Conservation (phyloP, 306 rosid species). For the Lotus japonicus region DNA sequence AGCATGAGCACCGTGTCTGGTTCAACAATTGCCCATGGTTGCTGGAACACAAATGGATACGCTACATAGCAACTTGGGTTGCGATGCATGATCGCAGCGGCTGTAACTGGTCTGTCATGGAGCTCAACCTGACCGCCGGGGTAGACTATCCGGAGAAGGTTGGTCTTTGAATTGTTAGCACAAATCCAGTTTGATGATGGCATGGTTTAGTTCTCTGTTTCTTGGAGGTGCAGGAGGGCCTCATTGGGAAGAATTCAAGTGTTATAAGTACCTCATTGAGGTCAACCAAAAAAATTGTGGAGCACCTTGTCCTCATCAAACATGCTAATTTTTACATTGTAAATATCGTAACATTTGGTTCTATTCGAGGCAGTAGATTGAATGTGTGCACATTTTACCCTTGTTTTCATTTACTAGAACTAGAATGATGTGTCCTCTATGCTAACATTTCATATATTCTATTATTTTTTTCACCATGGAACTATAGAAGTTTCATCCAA, state of each 20-base stretch:
- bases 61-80: slow-evolving; percentile 49
- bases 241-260: slow-evolving; percentile 15
- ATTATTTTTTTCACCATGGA: neutral
- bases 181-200: slow-evolving; percentile 42
- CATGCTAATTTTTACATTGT: slow-evolving; percentile 22
- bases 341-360: slow-evolving; percentile 18
- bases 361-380: neutral
- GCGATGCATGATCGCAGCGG: slow-evolving; percentile 46
- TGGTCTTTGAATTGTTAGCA: slow-evolving; percentile 30
- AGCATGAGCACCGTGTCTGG: slow-evolving; percentile 55
- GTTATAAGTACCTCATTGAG: slow-evolving; percentile 22
- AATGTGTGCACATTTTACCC: slow-evolving; percentile 8
- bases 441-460: neutral
- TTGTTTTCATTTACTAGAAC: slow-evolving; percentile 4
- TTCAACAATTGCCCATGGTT: slow-evolving; percentile 66
- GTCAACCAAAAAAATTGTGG: neutral
- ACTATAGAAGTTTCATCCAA: neutral
- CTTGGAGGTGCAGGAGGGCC: neutral
- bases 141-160: slow-evolving; percentile 48
- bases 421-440: neutral
- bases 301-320: slow-evolving; percentile 17
- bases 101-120: slow-evolving; percentile 50
- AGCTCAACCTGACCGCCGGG: slow-evolving; percentile 58
- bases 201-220: slow-evolving; percentile 23
- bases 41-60: slow-evolving; percentile 49